Conservation (phyloP, 495 filamentous ascomycete genomes). For the Penicillium flavigenum region DNA sequence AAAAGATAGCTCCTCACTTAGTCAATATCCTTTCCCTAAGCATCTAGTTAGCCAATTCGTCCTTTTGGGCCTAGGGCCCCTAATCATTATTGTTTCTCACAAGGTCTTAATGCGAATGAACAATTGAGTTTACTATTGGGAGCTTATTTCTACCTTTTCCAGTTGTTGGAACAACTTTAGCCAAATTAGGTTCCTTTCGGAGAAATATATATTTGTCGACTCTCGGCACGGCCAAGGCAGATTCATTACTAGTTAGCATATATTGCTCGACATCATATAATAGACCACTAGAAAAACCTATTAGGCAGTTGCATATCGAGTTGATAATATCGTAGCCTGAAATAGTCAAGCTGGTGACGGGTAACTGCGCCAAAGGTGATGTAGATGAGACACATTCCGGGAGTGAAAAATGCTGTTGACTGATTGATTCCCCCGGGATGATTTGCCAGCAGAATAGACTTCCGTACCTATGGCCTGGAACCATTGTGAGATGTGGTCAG, state of each 20-base stretch:
- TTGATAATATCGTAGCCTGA: background rate
- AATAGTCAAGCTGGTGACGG: background rate
- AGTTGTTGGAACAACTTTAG: background rate
- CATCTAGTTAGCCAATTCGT: too few species aligned
- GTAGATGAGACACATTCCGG: background rate
- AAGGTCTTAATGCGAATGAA: background rate
- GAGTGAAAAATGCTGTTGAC: constrained; percentile 7
- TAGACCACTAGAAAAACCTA: too few species aligned
- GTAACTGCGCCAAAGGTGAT: background rate
- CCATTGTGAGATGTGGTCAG: background rate
- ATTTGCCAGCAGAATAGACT: background rate
- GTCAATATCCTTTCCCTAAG: too few species aligned
- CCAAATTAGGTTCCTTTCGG: background rate
- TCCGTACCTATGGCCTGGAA: background rate
- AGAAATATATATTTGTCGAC: background rate
- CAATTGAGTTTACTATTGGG: background rate
- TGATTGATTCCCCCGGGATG: background rate
- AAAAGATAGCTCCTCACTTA: too few species aligned
- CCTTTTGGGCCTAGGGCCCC: too few species aligned
- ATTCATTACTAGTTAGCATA: background rate
- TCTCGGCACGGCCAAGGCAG: background rate
- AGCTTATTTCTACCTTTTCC: background rate
- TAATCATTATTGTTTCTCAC: too few species aligned
- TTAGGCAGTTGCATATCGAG: constrained; percentile 1
- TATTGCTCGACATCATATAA: background rate